Evolutionary conservation across 164 flowering plant genomes (phyloP).

Genomic region (Vitis vinifera): DNA sequence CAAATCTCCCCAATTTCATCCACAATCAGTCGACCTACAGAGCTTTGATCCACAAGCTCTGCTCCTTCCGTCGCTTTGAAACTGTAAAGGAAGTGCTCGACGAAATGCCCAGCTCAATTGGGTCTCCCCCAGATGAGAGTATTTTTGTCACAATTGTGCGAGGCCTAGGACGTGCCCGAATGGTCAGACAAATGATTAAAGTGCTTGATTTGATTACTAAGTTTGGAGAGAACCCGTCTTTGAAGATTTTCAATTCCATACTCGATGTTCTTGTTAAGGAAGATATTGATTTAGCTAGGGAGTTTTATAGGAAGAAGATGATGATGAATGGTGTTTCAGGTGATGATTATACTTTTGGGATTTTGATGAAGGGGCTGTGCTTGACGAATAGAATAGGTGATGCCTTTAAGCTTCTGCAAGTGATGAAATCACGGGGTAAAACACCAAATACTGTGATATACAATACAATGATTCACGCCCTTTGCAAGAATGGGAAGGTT

Average conservation of each 20-base stretch:
- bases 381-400: slow-evolving; percentile 77
- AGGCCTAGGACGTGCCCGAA: slow-evolving; percentile 60
- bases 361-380: slow-evolving; percentile 92
- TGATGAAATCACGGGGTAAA: slow-evolving; percentile 53
- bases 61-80: slow-evolving; percentile 62
- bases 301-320: slow-evolving; percentile 77
- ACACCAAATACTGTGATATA: slow-evolving; percentile 65
- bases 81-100: slow-evolving; percentile 60
- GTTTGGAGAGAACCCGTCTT: slow-evolving; percentile 47
- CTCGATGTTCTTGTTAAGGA: slow-evolving; percentile 84
- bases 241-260: slow-evolving; percentile 71
- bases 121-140: slow-evolving; percentile 65
- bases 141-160: slow-evolving; percentile 69
- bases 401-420: slow-evolving; percentile 73
- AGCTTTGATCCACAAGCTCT: slow-evolving; percentile 73
- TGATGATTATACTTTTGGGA: slow-evolving; percentile 78
- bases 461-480: slow-evolving; percentile 78
- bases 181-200: slow-evolving; percentile 42
- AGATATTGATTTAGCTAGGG: slow-evolving; percentile 82
- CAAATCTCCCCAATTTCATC: slow-evolving; percentile 54
- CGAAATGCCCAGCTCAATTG: slow-evolving; percentile 74
- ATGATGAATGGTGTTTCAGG: slow-evolving; percentile 68
- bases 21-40: slow-evolving; percentile 76
- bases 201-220: slow-evolving; percentile 52
- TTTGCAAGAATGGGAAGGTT: slow-evolving; percentile 76